Percentiles rank a stretch among this genome's conserved stretches.
Conservation (phyloP, 2,329 filamentous ascomycete genomes). For the Onygenales sp. region DNA sequence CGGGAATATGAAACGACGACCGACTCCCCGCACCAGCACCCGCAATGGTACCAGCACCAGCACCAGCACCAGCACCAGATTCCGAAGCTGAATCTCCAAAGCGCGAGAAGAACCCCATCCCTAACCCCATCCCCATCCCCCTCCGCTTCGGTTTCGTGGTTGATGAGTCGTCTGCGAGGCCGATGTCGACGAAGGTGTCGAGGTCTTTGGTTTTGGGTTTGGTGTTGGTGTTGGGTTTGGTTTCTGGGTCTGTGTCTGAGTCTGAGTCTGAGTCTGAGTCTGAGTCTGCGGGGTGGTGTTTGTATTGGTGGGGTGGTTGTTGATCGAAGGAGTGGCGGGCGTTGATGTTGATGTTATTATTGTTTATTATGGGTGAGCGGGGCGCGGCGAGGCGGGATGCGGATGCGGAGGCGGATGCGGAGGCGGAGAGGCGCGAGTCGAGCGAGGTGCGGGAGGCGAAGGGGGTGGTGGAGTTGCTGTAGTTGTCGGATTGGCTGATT, state of each 20-base stretch:
- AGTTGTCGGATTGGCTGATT: slow-evolving; percentile 48
- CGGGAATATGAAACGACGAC: slow-evolving; percentile 49
- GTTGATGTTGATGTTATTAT: slow-evolving; percentile 42
- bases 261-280: slow-evolving; percentile 46
- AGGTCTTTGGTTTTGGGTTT: slow-evolving; percentile 21
- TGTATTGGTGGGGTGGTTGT: too few species aligned
- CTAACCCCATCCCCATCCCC: slow-evolving; percentile 50
- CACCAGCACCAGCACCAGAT: not conserved
- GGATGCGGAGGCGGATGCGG: not conserved
- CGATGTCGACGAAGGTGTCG: slow-evolving; percentile 83
- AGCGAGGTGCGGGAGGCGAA: slow-evolving; percentile 63
- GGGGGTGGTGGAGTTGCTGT: slow-evolving; percentile 13
- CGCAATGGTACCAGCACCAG: slow-evolving; percentile 11
- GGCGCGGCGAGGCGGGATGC: slow-evolving; percentile 49
- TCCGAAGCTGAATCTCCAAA: slow-evolving; percentile 53
- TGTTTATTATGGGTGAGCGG: slow-evolving; percentile 50
- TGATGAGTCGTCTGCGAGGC: slow-evolving; percentile 65
- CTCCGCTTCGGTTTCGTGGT: slow-evolving; percentile 47
- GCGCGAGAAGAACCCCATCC: slow-evolving; percentile 64
- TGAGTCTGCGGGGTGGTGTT: not conserved
- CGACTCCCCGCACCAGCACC: slow-evolving; percentile 27
- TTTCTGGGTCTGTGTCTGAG: too few species aligned
- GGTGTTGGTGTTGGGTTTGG: not conserved
- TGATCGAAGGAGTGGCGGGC: too few species aligned
- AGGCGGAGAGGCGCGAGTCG: slow-evolving; percentile 53